Evolutionary conservation across 176 grass and related monocot genomes (phyloP).

Genomic region (Carex parvula): DNA sequence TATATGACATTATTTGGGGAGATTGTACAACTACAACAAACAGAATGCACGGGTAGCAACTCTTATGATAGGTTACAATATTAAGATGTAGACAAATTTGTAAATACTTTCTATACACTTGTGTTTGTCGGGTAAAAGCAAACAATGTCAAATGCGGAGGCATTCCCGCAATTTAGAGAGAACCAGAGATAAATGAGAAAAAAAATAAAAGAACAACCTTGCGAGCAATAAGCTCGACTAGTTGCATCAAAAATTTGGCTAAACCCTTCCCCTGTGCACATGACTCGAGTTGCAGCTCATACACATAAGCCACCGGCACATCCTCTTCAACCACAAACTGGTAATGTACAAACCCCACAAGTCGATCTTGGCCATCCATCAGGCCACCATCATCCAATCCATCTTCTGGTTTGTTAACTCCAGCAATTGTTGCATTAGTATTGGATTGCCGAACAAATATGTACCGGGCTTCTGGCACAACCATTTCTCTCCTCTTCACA

Average conservation of each 20-base stretch:
- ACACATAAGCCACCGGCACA: conserved; percentile 79
- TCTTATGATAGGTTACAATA: neutral
- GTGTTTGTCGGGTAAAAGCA: conserved; percentile 6
- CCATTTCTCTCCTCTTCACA: conserved; percentile 75
- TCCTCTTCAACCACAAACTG: conserved; percentile 85
- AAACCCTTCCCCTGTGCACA: conserved; percentile 61
- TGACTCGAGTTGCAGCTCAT: conserved; percentile 78
- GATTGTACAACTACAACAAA: neutral
- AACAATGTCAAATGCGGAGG: neutral
- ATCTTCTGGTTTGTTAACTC: conserved; percentile 18
- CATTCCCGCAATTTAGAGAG: neutral
- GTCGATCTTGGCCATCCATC: conserved; percentile 17
- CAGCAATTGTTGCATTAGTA: conserved; percentile 10
- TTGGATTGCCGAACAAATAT: conserved; percentile 34
- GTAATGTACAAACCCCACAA: conserved; percentile 84
- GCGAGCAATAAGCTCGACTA: conserved; percentile 67
- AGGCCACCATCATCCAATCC: neutral
- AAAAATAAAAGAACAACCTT: conserved; percentile 46
- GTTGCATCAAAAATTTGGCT: conserved; percentile 78
- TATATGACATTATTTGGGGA: neutral
- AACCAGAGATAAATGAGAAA: conserved; percentile 9
- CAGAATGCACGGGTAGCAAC: neutral
- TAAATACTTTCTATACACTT: neutral
- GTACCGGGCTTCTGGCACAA: conserved; percentile 56
- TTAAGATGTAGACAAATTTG: conserved; percentile 6